Evolutionary conservation across 2,329 filamentous ascomycete species (phyloP), one percentile per base, ranked within the genome.

Genomic region (Clonostachys solani): DNA sequence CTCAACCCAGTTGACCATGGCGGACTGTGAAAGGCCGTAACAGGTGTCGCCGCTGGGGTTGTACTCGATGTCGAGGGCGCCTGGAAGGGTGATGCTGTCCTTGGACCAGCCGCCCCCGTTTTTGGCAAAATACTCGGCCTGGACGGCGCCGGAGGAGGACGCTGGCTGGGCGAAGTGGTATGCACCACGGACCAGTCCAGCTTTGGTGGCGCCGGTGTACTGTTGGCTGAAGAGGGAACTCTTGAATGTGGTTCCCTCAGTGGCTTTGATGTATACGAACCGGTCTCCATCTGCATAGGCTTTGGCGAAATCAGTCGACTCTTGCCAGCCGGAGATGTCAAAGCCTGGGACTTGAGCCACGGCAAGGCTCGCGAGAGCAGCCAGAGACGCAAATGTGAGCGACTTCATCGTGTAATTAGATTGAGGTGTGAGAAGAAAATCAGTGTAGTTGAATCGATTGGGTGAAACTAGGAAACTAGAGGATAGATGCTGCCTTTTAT

Each of bases 31-130:
- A 51, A 77, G 61, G 5, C 71, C 73, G 51, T 67, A 75, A 60
- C 74, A 78, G 13, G 56, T 63, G 45, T 59, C 56, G 6, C 68
- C 64, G 38, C 54, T 56, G 16, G 63, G 61, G 53, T 62, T 65
- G 50, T 65, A 70, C 61, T 80, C 76, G 23, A 80, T 65, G 54
- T 80, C 78, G 9, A 81, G 65, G 73, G 80, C 78, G 5, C 77
- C 76, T 1, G 77, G 78, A 0, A 81, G 67, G 12, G 76, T 81
- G 52, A 68, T 70, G 43, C 74, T 74, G 52, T 81, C 77, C 18
- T 55, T 59, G 33, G 65, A 66, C 77, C 77, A 80, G 46, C 74
- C 74, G 33, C 77, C 77, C 34, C 76, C 77, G 54, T 80, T 64
- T 2, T 66, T 60, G 44, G 76, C 52, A 63, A 81, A 81, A 62